These are phyloP conservation scores for Phoma sp. DNA, from an alignment of 2,329 filamentous ascomycete species.

Conservation along the genomic window DNA sequence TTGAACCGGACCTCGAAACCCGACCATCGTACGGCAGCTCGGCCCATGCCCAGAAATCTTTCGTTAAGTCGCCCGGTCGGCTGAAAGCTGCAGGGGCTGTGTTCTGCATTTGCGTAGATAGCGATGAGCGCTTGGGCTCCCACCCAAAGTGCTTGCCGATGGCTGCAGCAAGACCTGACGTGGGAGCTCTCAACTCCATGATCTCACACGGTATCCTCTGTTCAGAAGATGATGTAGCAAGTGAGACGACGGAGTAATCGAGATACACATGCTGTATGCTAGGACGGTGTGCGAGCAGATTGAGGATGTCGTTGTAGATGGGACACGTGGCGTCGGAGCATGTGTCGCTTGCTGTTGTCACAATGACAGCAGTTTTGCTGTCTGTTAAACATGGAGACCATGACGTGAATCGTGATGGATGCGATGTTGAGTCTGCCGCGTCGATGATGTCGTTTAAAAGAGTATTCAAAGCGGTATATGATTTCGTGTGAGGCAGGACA, in stretches of 20 bases:
- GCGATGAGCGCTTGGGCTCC: conserved; percentile 35
- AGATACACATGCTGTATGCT: conserved; percentile 33
- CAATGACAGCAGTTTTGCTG: conserved; percentile 23
- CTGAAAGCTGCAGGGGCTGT: conserved; percentile 27
- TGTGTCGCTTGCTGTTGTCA: conserved; percentile 32
- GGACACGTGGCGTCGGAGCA: conserved; percentile 21
- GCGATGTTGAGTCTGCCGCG: conserved; percentile 26
- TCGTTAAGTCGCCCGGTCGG: conserved; percentile 33
- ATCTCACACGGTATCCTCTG: conserved; percentile 32
- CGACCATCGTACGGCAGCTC: conserved; percentile 23
- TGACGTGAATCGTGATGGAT: conserved; percentile 33
- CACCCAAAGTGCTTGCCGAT: conserved; percentile 41
- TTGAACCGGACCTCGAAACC: conserved; percentile 5
- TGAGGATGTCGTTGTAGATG: conserved; percentile 29
- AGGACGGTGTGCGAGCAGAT: conserved; percentile 22
- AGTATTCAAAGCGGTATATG: conserved; percentile 26
- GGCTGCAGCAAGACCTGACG: conserved; percentile 28
- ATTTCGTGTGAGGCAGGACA: conserved; percentile 10
- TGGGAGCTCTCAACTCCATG: conserved; percentile 28
- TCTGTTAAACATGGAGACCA: conserved; percentile 36
- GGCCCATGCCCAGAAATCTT: conserved; percentile 40
- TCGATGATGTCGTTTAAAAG: conserved; percentile 38
- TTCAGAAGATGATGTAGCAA: conserved; percentile 26
- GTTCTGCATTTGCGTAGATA: conserved; percentile 25
- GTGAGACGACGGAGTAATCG: conserved; percentile 30